A percentile compares a stretch with the other conserved stretches of the same genome.
These are phyloP conservation scores for Mortierella sp. DNA, from an alignment of 371 early-diverging fungal species.

Conservation along the genomic window DNA sequence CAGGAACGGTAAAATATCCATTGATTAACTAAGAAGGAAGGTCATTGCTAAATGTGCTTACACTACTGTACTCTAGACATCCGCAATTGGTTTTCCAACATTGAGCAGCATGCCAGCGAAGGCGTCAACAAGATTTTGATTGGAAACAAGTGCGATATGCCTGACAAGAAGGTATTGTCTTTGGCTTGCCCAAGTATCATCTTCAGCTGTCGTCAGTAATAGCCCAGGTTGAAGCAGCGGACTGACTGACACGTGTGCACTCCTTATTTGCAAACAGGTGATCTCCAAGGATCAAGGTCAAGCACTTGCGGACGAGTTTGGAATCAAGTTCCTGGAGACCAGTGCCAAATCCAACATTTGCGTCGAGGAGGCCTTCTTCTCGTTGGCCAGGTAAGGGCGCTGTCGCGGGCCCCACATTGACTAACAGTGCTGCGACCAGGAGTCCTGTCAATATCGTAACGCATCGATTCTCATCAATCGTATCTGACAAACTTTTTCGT, in stretches of 20 bases:
- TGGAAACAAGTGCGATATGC: slow-evolving; percentile 98
- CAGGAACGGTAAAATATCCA: too few relatives aligned
- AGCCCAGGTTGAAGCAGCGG: background rate
- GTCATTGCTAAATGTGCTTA: slow-evolving; percentile 1
- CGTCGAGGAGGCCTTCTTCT: slow-evolving; percentile 98
- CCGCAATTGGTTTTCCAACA: slow-evolving; percentile 98
- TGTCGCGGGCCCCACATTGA: background rate
- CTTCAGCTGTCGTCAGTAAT: too few relatives aligned
- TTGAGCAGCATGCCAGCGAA: slow-evolving; percentile 97
- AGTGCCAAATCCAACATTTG: slow-evolving; percentile 97
- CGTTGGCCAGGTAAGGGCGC: slow-evolving; percentile 85
- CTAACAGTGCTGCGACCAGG: background rate
- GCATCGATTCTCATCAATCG: too few relatives aligned
- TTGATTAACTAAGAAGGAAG: background rate
- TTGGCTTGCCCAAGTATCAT: background rate
- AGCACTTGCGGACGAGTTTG: slow-evolving; percentile 88
- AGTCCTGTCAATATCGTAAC: too few relatives aligned
- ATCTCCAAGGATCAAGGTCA: slow-evolving; percentile 83
- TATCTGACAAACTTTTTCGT: background rate
- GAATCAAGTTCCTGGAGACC: slow-evolving; percentile 95
- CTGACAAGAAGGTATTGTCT: slow-evolving; percentile 83
- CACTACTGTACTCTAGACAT: slow-evolving; percentile 84
- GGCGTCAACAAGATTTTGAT: slow-evolving; percentile 98
- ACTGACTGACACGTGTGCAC: background rate
- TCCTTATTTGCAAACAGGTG: slow-evolving; percentile 54